A percentile compares a stretch with the other conserved stretches of the same genome.
These are phyloP conservation scores for Leccinum arenicola DNA, from an alignment of 768 basidiomycete genomes.

Conservation along the genomic window DNA sequence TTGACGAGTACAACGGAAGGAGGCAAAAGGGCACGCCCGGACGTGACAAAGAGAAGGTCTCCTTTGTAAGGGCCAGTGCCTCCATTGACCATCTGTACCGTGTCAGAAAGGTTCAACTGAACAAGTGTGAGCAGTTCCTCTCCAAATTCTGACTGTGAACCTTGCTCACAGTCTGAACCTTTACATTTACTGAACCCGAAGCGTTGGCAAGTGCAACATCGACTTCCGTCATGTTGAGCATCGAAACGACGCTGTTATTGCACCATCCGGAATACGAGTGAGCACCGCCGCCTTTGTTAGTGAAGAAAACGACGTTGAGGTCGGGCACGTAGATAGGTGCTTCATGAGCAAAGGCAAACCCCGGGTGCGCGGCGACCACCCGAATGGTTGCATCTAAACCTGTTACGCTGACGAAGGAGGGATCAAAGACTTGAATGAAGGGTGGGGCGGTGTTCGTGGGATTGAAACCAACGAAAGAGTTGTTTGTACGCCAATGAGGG, in stretches of 20 bases:
- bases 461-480: slow-evolving; percentile 49
- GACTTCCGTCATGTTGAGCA: slow-evolving; percentile 59
- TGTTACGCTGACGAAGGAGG: slow-evolving; percentile 56
- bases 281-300: slow-evolving; percentile 64
- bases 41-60: slow-evolving; percentile 58
- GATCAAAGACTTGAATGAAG: slow-evolving; percentile 57
- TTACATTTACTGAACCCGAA: slow-evolving; percentile 43
- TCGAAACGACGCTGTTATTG: slow-evolving; percentile 61
- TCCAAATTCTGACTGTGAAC: neutral
- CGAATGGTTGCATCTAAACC: slow-evolving; percentile 56
- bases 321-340: slow-evolving; percentile 64
- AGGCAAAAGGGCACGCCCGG: slow-evolving; percentile 61
- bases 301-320: slow-evolving; percentile 75
- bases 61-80: slow-evolving; percentile 62
- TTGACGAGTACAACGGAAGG: slow-evolving; percentile 65
- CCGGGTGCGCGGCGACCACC: slow-evolving; percentile 56
- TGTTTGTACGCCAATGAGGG: slow-evolving; percentile 32
- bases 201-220: slow-evolving; percentile 40
- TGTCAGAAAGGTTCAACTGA: slow-evolving; percentile 56
- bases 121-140: slow-evolving; percentile 3
- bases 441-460: slow-evolving; percentile 58
- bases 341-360: slow-evolving; percentile 76
- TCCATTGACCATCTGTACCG: slow-evolving; percentile 69
- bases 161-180: slow-evolving; percentile 38
- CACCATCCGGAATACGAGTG: slow-evolving; percentile 62